Base-by-base conservation (phyloP, 129 eudicot species). In the Centrapalus pauciflorus region DNA sequence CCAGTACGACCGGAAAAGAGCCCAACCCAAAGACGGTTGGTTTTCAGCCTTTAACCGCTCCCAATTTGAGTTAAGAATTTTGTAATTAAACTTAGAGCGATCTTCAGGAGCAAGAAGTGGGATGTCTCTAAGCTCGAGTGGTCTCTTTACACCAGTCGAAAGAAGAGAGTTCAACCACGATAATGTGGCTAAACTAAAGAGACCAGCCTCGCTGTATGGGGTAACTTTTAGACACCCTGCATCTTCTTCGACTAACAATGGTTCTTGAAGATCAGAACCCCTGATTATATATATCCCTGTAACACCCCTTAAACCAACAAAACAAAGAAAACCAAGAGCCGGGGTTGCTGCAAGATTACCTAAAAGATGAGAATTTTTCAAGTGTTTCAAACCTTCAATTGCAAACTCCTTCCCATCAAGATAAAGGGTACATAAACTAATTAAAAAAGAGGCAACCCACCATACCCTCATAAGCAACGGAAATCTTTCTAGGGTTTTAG, bases 91-190 rank as follows among this genome's bases (percentile, higher is more conserved):
- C 74, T 93, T 88, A n/a, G 95, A 83, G 24, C 99, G 95, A 67
- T 94, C 96, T 78, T 76, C 79, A 0, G 87, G 90, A 0, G 96
- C 87, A 59, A 94, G 93, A 80, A 84, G 90, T 3, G 95, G 99
- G 32, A 94, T 84, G 62, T 89, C 96, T 55, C 84, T 77, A 12
- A 89, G 85, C 77, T 94, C 99, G 19, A 89, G 93, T 2, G 97
- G 95, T 57, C 93, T 76, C 73, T 85, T 80, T 28, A 83, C 90
- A 51, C 99, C 99, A 9, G 69, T 48, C 5, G 96, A 79, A 35
- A 94, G 93, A 65, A 94, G 70, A 37, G 93, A 82, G 52, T 80
- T 89, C 58, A 94, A 58, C 99, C 99, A 94, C 0, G 96, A 89
- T 66, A 94, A 73, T 20, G 97, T 89, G 27, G 79, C 87, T 71